Base-by-base conservation (phyloP, 2,329 filamentous ascomycete genomes). In the Fusarium sambucinum region DNA sequence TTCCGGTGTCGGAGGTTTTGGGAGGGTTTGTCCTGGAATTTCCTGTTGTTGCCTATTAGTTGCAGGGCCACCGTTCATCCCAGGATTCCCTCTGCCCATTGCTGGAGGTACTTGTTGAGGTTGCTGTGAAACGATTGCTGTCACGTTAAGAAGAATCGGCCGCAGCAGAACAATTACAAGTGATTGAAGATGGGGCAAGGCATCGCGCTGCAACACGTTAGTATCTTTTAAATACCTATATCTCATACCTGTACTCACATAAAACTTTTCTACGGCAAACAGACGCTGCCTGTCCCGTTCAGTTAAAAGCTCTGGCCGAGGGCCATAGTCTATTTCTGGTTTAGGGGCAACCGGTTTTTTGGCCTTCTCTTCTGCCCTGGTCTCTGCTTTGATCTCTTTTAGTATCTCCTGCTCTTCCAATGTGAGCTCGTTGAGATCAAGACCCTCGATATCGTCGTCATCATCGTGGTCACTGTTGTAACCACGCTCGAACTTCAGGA, bases 161-260 rank as follows among this genome's bases (percentile, higher is more conserved):
- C 96, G 97, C 69, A 98, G 86, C 38, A 98, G 85, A 6, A 98
- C 94, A 71, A 98, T 97, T 6, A 97, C 91, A 16, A 98, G 82
- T 2, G 95, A 98, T 77, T 98, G 96, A 17, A 99, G 81, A 77
- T 97, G 90, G 2, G 95, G 93, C 52, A 99, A 82, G 1, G 92
- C 88, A 66, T 91, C 85, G 74, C 87, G 85, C 92, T 96, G 71
- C 25, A 23, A 10, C 6, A 6, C 37, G 55, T 61, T 47, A 60
- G 59, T 32, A 25, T 35, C 21, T 19, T 23, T 9, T 44, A 19
- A 8, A 23, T 14, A 19, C 27, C 6, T 10, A 23, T 25, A 17
- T n/a, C 19, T 5, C 6, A 13, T 27, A 17, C n/a, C 21, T 25
- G 5, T 38, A 86, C 91, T 85, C 78, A 96, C 92, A 76, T 98